Evolutionary conservation across 1,284 basidiomycete species (phyloP), one percentile per base, ranked within the genome.

Genomic region (Coriolopsis trogii): DNA sequence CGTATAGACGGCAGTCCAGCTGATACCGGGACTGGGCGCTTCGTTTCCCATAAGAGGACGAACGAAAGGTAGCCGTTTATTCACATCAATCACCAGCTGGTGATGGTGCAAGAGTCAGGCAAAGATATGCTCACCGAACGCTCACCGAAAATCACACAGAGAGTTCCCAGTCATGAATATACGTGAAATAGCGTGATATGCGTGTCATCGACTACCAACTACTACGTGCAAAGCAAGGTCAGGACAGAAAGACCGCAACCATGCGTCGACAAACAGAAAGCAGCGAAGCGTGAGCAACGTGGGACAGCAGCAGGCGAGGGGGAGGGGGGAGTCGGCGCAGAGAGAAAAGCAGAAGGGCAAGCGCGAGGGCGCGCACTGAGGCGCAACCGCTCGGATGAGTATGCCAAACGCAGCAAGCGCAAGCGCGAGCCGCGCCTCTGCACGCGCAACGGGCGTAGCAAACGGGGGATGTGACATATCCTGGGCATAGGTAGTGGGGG

Each of bases 161-260:
- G 29, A 4, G 29, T 23, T 40, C 31, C 51, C 53, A 59, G 51
- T 59, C 57, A 37, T 59, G 53, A 55, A 59, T 45, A 49, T 46
- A 51, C 57, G 51, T 59, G 53, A 59, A n/a, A 55, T 58, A 58
- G 53, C 56, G 50, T 58, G 56, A 58, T 59, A 58, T 50, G 56
- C 57, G 47, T 51, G 47, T 50, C 49, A 46, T 55, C 57, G 46
- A 58, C 56, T 42, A 58, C 53, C 46, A 48, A 53, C 56, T 50
- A 59, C 57, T 41, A 55, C 49, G 47, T 50, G 47, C 56, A 48
- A 44, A 49, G 49, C 42, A 50, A 30, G 43, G 41, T 18, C 39
- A 46, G 36, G 33, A n/a, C 21, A 39, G 36, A 33, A 23, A 36
- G 29, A 8, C 23, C 3, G 48, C 48, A 26, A 30, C 54, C 49